phyloP scores from a whole-genome alignment of 2,329 filamentous ascomycete species.

The Fusarium praegraminearum region DNA sequence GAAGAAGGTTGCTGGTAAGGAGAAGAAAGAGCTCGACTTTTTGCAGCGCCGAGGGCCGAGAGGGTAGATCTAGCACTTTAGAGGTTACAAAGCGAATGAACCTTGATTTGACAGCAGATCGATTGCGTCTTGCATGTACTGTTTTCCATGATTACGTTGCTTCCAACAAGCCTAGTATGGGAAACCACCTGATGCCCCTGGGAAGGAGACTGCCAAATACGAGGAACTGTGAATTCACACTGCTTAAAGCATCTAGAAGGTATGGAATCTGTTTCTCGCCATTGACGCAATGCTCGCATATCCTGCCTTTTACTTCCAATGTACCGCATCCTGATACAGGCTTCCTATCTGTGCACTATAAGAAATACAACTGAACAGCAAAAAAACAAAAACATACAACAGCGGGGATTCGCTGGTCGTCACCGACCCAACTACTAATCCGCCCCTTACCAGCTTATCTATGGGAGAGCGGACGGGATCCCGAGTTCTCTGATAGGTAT shows the following conservation, averaged over 20 bases:
- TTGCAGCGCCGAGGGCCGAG: constrained; percentile 49
- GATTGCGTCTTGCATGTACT: not conserved
- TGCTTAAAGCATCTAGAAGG: not conserved
- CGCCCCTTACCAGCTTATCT: not conserved
- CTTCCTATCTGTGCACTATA: not conserved
- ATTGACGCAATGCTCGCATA: too few species aligned
- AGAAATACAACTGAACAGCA: not conserved
- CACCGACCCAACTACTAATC: constrained; percentile 6
- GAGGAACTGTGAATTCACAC: not conserved
- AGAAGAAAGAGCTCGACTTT: constrained; percentile 77
- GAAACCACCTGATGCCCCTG: not conserved
- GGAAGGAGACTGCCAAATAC: not conserved
- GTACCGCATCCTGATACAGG: not conserved
- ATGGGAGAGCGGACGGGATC: constrained; percentile 6
- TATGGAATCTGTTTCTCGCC: not conserved
- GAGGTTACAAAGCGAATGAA: not conserved
- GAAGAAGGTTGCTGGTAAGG: constrained; percentile 89
- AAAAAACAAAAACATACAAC: constrained; percentile 2
- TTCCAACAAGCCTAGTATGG: not conserved
- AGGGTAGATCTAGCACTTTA: not conserved
- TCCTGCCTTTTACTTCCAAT: not conserved
- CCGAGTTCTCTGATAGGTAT: constrained; percentile 1
- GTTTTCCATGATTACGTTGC: not conserved
- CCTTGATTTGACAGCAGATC: not conserved
- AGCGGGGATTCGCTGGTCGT: constrained; percentile 10